phyloP scores from a whole-genome alignment of 805 yeast genomes.

The Ogataea dorogensis region DNA sequence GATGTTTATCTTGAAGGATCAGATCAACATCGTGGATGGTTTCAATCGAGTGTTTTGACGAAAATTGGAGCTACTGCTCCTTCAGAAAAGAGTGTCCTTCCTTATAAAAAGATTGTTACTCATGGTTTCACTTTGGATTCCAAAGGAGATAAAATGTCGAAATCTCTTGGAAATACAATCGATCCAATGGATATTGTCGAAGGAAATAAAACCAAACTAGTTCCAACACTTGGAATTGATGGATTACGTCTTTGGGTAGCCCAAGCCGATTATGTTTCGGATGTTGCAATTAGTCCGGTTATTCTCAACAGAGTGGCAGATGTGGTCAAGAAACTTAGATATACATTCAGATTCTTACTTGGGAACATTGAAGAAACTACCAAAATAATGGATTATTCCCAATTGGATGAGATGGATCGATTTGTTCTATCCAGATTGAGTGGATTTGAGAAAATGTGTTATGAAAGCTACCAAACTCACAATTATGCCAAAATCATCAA shows the following conservation, averaged over 20 bases:
- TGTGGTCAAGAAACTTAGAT: conserved; percentile 73
- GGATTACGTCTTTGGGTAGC: conserved; percentile 92
- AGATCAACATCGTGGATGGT: conserved; percentile 99
- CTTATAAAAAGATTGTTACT: conserved; percentile 75
- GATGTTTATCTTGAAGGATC: conserved; percentile 93
- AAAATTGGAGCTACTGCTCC: conserved; percentile 49
- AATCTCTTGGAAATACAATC: conserved; percentile 82
- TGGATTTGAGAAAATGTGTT: conserved; percentile 42
- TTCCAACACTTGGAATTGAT: conserved; percentile 79
- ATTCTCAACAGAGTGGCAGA: conserved; percentile 76
- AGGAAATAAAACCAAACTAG: conserved; percentile 48
- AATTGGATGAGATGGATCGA: conserved; percentile 52
- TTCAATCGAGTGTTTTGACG: conserved; percentile 87
- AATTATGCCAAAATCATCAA: conserved; percentile 73
- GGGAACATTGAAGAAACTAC: conserved; percentile 61
- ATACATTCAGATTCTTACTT: conserved; percentile 74
- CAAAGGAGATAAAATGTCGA: conserved; percentile 88
- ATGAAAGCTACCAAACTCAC: conserved; percentile 49
- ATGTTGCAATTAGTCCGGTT: conserved; percentile 70
- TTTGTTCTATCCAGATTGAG: conserved; percentile 57
- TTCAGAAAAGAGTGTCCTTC: conserved; percentile 39
- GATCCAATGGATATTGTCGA: conserved; percentile 65
- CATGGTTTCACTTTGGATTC: conserved; percentile 94
- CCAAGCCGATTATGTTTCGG: conserved; percentile 80
- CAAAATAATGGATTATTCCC: conserved; percentile 37